These are phyloP conservation scores for Rhodotorula graminis DNA, from an alignment of 768 basidiomycete species.

Conservation along the genomic window DNA sequence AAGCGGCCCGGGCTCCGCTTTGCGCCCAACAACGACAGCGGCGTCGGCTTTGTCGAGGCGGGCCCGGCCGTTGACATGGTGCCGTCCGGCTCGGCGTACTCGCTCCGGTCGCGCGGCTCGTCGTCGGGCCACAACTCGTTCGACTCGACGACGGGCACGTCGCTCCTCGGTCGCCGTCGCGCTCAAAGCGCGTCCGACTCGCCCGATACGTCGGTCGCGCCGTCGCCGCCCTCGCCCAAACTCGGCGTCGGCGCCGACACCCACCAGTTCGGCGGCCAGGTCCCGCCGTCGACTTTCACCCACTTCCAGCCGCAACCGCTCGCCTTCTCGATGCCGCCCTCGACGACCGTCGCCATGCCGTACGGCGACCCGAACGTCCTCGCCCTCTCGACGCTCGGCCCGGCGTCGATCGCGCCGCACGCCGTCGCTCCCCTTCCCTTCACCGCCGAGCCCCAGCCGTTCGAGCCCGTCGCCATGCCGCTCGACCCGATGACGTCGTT, in stretches of 20 bases:
- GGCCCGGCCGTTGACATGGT: neutral
- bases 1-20: conserved; percentile 25
- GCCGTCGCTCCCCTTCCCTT: neutral
- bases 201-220: conserved; percentile 19
- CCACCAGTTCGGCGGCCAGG: neutral
- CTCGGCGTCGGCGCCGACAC: neutral
- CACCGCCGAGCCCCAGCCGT: neutral
- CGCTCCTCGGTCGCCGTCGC: neutral
- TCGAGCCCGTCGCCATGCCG: neutral
- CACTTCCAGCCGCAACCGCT: conserved; percentile 29
- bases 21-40: neutral
- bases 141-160: conserved; percentile 16
- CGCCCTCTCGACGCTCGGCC: conserved; percentile 8
- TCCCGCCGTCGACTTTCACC: neutral
- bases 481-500: neutral
- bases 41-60: neutral
- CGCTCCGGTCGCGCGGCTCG: conserved; percentile 5
- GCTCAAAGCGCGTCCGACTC: neutral
- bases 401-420: neutral
- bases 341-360: neutral
- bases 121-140: conserved; percentile 16
- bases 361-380: conserved; percentile 5
- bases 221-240: conserved; percentile 11
- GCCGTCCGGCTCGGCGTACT: conserved; percentile 4
- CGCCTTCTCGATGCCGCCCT: conserved; percentile 3